These are phyloP conservation scores for Starmerella ratchasimensis DNA, from an alignment of 805 yeast species.

Conservation along the genomic window DNA sequence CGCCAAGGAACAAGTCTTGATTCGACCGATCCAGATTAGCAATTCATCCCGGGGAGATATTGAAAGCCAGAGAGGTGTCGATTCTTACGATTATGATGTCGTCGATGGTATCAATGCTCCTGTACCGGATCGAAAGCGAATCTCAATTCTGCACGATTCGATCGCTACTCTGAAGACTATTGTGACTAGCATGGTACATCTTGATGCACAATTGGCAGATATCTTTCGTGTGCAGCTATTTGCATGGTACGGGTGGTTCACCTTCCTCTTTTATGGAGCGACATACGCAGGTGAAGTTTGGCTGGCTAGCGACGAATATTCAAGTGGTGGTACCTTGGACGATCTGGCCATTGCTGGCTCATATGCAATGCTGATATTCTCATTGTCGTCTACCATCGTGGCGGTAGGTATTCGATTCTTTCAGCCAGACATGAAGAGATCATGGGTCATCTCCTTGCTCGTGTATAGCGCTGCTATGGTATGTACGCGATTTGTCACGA, in stretches of 20 bases:
- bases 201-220: slow-evolving; percentile 39
- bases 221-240: slow-evolving; percentile 46
- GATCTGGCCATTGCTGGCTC: slow-evolving; percentile 27
- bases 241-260: slow-evolving; percentile 60
- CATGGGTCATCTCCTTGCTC: slow-evolving; percentile 41
- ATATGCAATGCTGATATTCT: slow-evolving; percentile 27
- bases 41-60: too few relatives aligned
- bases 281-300: slow-evolving; percentile 52
- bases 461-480: slow-evolving; percentile 38
- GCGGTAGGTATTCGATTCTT: slow-evolving; percentile 14
- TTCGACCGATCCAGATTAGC: slow-evolving; percentile 28
- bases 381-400: slow-evolving; percentile 21
- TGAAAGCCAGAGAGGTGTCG: too few relatives aligned
- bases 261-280: slow-evolving; percentile 50
- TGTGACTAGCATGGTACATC: slow-evolving; percentile 11
- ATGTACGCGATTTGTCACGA: slow-evolving; percentile 34
- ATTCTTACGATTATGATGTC: too few relatives aligned
- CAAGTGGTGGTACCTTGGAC: slow-evolving; percentile 9
- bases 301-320: slow-evolving; percentile 25
- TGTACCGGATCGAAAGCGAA: too few relatives aligned
- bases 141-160: background rate
- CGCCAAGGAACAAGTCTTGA: slow-evolving; percentile 40
- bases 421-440: slow-evolving; percentile 11
- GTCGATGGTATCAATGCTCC: too few relatives aligned
- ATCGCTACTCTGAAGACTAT: slow-evolving; percentile 4